phyloP scores from a whole-genome alignment of 2,329 filamentous ascomycete genomes.

The Ceratocystis cacaofunesta region DNA sequence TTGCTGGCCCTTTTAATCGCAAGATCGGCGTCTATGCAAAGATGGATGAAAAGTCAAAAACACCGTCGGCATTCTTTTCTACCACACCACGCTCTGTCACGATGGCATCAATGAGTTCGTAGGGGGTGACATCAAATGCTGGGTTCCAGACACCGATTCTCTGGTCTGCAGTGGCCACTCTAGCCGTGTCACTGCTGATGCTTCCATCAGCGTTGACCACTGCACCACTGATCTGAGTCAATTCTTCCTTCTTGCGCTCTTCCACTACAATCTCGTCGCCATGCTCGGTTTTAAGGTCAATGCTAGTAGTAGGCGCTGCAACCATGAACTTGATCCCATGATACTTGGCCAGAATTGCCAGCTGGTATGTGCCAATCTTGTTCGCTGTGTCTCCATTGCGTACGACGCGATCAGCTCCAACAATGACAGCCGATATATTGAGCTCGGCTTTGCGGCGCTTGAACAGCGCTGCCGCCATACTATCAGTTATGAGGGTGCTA shows the following conservation, averaged over 20 bases:
- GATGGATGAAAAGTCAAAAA: conserved; percentile 36
- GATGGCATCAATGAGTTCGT: conserved; percentile 77
- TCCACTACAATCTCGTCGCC: conserved; percentile 81
- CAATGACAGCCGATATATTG: conserved; percentile 73
- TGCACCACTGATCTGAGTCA: conserved; percentile 72
- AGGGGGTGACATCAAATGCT: conserved; percentile 87
- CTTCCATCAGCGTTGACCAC: conserved; percentile 47
- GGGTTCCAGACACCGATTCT: conserved; percentile 89
- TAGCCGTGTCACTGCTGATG: conserved; percentile 46
- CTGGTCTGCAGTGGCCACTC: conserved; percentile 64
- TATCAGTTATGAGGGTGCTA: conserved; percentile 83
- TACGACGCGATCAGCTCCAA: conserved; percentile 88
- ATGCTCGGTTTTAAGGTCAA: conserved; percentile 66
- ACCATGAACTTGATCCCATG: conserved; percentile 92
- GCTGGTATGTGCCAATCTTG: conserved; percentile 89
- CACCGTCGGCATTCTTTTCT: conserved; percentile 56
- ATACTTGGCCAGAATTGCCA: conserved; percentile 77
- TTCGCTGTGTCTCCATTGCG: conserved; percentile 97
- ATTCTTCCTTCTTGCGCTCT: conserved; percentile 64
- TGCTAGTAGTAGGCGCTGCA: conserved; percentile 84
- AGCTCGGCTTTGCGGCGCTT: conserved; percentile 42
- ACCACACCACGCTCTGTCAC: conserved; percentile 85
- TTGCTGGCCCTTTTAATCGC: no score
- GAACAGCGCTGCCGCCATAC: conserved; percentile 85
- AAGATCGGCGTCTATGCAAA: background rate